phyloP scores from a whole-genome alignment of 257 asterid species.

The Nicotiana undulata region DNA sequence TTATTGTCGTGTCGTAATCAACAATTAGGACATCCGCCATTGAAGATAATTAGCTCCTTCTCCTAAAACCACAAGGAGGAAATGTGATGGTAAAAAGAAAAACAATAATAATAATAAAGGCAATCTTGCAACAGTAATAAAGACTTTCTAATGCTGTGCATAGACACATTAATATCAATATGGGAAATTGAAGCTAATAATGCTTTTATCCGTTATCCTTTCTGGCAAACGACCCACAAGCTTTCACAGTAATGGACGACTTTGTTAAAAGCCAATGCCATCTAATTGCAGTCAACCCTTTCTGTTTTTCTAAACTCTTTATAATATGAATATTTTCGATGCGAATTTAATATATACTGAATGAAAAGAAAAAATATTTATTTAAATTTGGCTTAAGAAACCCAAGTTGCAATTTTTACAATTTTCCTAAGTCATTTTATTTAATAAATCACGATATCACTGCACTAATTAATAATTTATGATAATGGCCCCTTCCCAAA shows the following conservation, averaged over 20 bases:
- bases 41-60: not conserved
- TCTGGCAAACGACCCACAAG: not conserved
- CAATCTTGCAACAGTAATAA: not conserved
- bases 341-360: not conserved
- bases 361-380: no score
- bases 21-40: not conserved
- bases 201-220: not conserved
- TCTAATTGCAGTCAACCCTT: conserved; percentile 23
- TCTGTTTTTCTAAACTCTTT: not conserved
- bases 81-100: not conserved
- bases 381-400: no score
- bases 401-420: not conserved
- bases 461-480: not conserved
- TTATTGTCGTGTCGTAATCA: not conserved
- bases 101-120: not conserved
- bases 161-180: not conserved
- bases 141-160: not conserved
- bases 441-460: not conserved
- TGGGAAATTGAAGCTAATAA: conserved; percentile 5
- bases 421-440: not conserved
- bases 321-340: not conserved
- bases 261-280: conserved; percentile 9
- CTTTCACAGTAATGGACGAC: not conserved
- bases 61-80: not conserved
- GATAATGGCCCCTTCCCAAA: conserved; percentile 1